phyloP scores from a whole-genome alignment of 345 rosid genomes.

The Bruguiera parviflora region DNA sequence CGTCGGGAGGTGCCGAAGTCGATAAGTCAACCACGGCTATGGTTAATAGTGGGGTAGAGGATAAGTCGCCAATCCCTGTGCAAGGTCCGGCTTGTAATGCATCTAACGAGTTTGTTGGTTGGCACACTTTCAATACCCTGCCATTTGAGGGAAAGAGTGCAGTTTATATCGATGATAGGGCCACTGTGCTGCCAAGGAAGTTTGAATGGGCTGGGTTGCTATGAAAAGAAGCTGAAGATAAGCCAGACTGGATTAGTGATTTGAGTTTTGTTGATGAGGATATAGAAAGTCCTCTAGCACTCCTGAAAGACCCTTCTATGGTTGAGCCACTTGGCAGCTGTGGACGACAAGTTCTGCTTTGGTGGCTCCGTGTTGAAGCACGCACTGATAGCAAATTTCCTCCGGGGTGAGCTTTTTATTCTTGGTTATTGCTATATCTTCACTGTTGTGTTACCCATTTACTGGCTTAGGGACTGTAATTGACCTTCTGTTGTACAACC shows the following conservation, averaged over 20 bases:
- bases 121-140: constrained; percentile 78
- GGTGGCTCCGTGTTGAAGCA: constrained; percentile 99
- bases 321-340: constrained; percentile 97
- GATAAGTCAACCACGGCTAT: constrained; percentile 23
- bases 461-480: too few relatives aligned
- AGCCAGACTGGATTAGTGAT: constrained; percentile 81
- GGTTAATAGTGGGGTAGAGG: constrained; percentile 35
- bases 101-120: constrained; percentile 58
- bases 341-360: constrained; percentile 79
- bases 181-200: constrained; percentile 72
- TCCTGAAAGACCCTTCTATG: constrained; percentile 62
- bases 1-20: constrained; percentile 49
- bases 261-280: constrained; percentile 44
- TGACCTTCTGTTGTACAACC: too few relatives aligned
- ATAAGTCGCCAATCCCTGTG: constrained; percentile 50
- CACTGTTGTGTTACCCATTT: background rate
- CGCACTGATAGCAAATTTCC: constrained; percentile 97
- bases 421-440: background rate
- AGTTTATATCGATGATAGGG: constrained; percentile 69
- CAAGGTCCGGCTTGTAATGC: constrained; percentile 98
- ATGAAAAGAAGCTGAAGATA: constrained; percentile 69
- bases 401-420: constrained; percentile 59
- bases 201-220: constrained; percentile 95
- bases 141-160: constrained; percentile 68
- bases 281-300: constrained; percentile 68